phyloP scores from a whole-genome alignment of 23 red algal genomes.

The Gracilaria domingensis region DNA sequence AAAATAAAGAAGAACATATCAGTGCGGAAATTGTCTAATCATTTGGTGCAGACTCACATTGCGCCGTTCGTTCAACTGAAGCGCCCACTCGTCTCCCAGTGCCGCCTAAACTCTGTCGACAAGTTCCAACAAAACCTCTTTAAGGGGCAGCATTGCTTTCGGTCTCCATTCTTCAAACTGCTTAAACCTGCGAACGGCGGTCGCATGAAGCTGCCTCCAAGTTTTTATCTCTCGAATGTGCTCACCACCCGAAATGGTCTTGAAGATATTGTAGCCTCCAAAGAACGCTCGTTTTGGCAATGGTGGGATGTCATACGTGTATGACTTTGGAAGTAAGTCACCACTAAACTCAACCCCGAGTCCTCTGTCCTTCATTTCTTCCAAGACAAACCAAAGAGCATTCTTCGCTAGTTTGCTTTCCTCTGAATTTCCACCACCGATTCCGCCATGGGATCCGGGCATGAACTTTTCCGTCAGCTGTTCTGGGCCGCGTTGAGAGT shows the following conservation, averaged over 20 bases:
- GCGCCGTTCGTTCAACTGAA: no score
- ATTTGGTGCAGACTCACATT: no score
- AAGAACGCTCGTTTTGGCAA: background rate
- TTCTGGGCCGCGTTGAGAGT: constrained; percentile 24
- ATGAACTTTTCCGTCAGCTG: constrained; percentile 62
- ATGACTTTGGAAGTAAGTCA: constrained; percentile 22
- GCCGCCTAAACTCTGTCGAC: background rate
- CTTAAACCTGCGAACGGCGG: constrained; percentile 30
- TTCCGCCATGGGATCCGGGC: constrained; percentile 54
- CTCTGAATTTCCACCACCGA: constrained; percentile 38
- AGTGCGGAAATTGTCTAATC: no score
- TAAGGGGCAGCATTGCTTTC: background rate
- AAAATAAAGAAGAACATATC: no score
- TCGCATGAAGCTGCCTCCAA: constrained; percentile 29
- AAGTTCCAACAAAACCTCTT: constrained; percentile 8
- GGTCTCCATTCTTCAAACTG: constrained; percentile 22
- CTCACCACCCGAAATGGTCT: constrained; percentile 23
- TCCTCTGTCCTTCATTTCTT: constrained; percentile 36
- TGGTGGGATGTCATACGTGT: background rate
- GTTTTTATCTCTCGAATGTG: constrained; percentile 18
- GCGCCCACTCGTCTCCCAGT: background rate
- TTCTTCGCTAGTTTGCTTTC: background rate
- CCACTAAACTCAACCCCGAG: constrained; percentile 44
- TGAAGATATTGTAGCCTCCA: background rate
- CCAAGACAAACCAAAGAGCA: constrained; percentile 25